These are phyloP conservation scores for Davidsoniella australis DNA, from an alignment of 2,329 filamentous ascomycete genomes.

Conservation along the genomic window DNA sequence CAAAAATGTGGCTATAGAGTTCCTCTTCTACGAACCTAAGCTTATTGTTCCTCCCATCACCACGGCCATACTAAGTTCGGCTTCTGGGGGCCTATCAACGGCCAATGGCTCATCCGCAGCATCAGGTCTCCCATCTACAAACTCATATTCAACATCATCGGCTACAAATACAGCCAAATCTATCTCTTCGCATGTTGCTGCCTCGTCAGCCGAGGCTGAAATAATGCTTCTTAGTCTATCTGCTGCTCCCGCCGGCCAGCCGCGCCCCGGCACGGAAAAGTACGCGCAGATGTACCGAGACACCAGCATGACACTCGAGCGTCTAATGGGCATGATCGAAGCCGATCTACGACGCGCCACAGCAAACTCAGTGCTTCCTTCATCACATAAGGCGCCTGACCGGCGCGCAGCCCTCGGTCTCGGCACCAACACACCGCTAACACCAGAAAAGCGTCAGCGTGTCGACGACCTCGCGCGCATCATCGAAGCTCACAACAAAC, in stretches of 20 bases:
- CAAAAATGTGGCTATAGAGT: slow-evolving; percentile 10
- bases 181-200: too few species aligned
- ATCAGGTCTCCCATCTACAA: not conserved
- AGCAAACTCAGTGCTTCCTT: slow-evolving; percentile 13
- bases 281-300: slow-evolving; percentile 12
- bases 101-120: not conserved
- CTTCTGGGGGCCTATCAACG: not conserved
- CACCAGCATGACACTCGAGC: slow-evolving; percentile 14
- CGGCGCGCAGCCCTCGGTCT: slow-evolving; percentile 6
- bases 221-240: too few species aligned
- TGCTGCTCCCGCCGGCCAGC: not conserved
- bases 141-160: not conserved
- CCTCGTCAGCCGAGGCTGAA: too few species aligned
- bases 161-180: not conserved
- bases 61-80: not conserved
- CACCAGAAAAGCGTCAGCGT: slow-evolving; percentile 7
- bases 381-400: slow-evolving; percentile 2
- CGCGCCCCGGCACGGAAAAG: slow-evolving; percentile 10
- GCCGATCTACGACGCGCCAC: slow-evolving; percentile 19
- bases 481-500: slow-evolving; percentile 6
- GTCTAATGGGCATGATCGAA: slow-evolving; percentile 18
- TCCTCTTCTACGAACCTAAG: slow-evolving; percentile 10
- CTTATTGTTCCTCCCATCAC: not conserved
- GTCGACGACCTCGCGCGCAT: slow-evolving; percentile 12
- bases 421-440: slow-evolving; percentile 7